phyloP scores from a whole-genome alignment of 306 rosid species.

The Sesbania bispinosa region DNA sequence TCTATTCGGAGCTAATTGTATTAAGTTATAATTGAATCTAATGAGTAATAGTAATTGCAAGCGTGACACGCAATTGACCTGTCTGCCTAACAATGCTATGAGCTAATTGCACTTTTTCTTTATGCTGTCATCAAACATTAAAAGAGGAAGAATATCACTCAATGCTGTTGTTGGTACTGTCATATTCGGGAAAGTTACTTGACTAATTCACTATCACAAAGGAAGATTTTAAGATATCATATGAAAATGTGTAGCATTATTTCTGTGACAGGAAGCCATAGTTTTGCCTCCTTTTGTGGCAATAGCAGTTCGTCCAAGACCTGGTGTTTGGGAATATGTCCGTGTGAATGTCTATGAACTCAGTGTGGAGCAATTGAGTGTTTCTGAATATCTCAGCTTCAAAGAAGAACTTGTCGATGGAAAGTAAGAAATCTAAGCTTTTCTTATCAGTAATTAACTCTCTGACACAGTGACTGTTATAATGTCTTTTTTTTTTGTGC shows the following conservation, averaged over 20 bases:
- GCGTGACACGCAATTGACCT: neutral
- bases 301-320: conserved; percentile 86
- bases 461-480: neutral
- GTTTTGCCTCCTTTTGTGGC: conserved; percentile 88
- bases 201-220: neutral
- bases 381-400: conserved; percentile 78
- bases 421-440: conserved; percentile 43
- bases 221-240: neutral
- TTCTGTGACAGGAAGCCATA: conserved; percentile 54
- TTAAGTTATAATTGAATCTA: neutral
- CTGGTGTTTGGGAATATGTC: conserved; percentile 89
- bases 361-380: conserved; percentile 77
- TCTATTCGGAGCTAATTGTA: neutral
- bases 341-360: conserved; percentile 84
- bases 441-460: neutral
- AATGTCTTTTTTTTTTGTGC: neutral
- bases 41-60: neutral
- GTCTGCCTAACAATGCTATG: neutral
- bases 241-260: neutral
- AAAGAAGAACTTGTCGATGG: conserved; percentile 85
- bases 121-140: neutral
- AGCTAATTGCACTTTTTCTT: neutral
- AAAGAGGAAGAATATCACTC: neutral
- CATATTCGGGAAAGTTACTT: neutral
- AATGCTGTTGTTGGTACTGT: neutral